Percentiles rank a stretch among this genome's conserved stretches.
phyloP scores from a whole-genome alignment of 345 rosid genomes.

The Zanthoxylum bungeanum region DNA sequence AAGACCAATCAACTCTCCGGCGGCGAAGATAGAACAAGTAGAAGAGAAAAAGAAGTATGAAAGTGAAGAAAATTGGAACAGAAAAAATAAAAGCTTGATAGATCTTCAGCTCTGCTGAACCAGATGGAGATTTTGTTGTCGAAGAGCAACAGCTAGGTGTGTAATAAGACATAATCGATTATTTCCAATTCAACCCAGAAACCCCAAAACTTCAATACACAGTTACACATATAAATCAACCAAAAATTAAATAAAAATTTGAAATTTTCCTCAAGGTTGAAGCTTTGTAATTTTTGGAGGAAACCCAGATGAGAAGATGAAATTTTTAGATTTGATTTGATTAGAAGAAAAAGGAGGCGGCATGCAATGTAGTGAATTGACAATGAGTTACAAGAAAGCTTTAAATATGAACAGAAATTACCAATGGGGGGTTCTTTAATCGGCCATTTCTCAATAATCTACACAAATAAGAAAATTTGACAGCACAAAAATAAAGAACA shows the following conservation, averaged over 20 bases:
- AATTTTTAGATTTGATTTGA: not conserved
- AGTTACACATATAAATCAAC: constrained; percentile 2
- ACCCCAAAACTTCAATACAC: constrained; percentile 1
- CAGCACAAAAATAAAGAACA: not conserved
- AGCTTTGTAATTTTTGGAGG: not conserved
- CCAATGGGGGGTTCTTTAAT: not conserved
- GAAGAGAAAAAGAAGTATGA: constrained; percentile 67
- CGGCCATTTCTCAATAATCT: not conserved
- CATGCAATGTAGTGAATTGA: not conserved
- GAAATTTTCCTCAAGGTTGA: not conserved
- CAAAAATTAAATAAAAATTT: not conserved
- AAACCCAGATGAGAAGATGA: constrained; percentile 15
- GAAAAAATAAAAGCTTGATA: constrained; percentile 78
- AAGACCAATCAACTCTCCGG: constrained; percentile 55
- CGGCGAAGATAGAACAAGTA: constrained; percentile 82
- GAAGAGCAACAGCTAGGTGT: constrained; percentile 21
- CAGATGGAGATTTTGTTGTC: constrained; percentile 17
- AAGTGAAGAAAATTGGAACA: constrained; percentile 78
- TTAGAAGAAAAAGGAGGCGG: not conserved
- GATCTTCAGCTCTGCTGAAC: constrained; percentile 58
- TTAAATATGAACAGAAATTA: too few relatives aligned
- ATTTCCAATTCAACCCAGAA: not conserved
- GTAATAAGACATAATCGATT: constrained; percentile 40
- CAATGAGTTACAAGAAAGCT: not conserved
- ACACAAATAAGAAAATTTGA: not conserved